Base-by-base conservation (phyloP, 345 rosid genomes). In the Pistacia integerrima region DNA sequence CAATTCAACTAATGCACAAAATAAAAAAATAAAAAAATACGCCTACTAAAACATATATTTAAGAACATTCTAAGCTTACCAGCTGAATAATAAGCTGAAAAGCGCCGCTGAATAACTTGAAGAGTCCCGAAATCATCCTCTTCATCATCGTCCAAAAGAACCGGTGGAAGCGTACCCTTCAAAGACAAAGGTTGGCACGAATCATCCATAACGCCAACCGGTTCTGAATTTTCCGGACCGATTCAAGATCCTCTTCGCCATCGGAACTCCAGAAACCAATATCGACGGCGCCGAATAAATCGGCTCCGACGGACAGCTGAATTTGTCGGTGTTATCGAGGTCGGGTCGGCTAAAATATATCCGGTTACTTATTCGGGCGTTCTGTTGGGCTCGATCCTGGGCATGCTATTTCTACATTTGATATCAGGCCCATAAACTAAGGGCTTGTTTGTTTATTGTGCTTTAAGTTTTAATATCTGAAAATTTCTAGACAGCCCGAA, bases 111-210 rank as follows among this genome's bases (percentile, higher is more conserved):
- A 71, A 96, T 87, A 66, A 88, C 89, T 10, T 87, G 88, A 64
- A 96, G 91, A 33, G 89, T 92, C 80, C 88, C 94, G 44, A 88
- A 85, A 72, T 90, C 95, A 55, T 87, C 93, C 7, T 90, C 94
- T 4, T 81, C 92, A 10, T 86, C 92, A 10, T 86, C 88, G 22
- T 91, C 91, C 4, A 87, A 78, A 57, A 73, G 54, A 48, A 70
- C 61, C 1, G 88, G 80, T 41, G 86, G 88, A 49, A 84, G 63
- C 13, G 82, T 11, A 51, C 79, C 25, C 25, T 25, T 25, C 25
- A 25, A 25, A 25, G 25, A 60, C 17, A 84, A 57, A 25, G 88
- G 84, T 71, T 87, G 76, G 59, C 60, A 54, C 30, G 67, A 64
- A 70, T 84, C 92, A 30, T 66, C 70, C 0, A 69, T 61, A 78